Conservation (phyloP, 495 filamentous ascomycete genomes). For the Trichodelitschia bisporula region DNA sequence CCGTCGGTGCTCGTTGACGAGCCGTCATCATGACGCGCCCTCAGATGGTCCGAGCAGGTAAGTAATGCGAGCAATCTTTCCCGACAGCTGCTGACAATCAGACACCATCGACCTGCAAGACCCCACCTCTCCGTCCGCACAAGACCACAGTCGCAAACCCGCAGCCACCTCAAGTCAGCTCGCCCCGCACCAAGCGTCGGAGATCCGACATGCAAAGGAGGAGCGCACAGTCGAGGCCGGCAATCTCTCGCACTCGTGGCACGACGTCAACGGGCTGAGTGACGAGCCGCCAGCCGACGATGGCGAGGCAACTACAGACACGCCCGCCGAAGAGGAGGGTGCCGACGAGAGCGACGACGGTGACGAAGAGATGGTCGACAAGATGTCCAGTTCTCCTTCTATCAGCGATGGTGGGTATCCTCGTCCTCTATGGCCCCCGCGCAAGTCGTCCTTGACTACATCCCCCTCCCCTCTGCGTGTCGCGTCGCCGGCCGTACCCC, state of each 20-base stretch:
- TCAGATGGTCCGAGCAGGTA: constrained; percentile 60
- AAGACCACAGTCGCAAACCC: constrained; percentile 42
- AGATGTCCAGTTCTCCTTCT: constrained; percentile 91
- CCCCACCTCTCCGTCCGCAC: constrained; percentile 53
- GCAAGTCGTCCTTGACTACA: constrained; percentile 12
- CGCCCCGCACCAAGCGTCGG: constrained; percentile 70
- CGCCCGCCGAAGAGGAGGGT: constrained; percentile 9
- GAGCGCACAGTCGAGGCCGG: constrained; percentile 43
- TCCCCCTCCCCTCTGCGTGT: no score
- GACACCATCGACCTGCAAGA: constrained; percentile 92
- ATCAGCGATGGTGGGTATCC: constrained; percentile 87
- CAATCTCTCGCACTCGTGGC: constrained; percentile 18
- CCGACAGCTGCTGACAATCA: constrained; percentile 15
- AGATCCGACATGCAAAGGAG: constrained; percentile 53
- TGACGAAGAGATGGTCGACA: constrained; percentile 85
- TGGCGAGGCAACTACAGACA: constrained; percentile 1
- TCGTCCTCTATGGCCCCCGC: constrained; percentile 12
- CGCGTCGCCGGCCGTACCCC: no score
- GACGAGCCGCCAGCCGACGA: constrained; percentile 14
- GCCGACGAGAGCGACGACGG: constrained; percentile 33
- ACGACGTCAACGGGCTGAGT: constrained; percentile 24
- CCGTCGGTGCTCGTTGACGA: neutral
- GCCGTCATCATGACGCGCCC: constrained; percentile 40
- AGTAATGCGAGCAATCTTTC: constrained; percentile 9
- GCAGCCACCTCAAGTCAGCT: no score